phyloP scores from a whole-genome alignment of 192 early-diverging fungal species.

The Phycomyces nitens region DNA sequence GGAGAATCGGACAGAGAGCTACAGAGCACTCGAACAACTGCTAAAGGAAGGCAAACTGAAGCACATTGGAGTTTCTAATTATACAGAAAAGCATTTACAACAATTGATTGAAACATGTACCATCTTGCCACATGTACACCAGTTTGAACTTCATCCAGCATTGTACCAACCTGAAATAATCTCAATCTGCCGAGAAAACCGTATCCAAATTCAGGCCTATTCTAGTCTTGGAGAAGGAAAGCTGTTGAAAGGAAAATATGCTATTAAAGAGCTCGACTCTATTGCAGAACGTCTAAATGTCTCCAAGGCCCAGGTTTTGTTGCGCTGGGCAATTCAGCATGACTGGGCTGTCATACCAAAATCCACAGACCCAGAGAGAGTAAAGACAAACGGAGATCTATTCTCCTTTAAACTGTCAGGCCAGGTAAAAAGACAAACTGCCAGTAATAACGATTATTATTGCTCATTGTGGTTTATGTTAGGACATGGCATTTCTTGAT shows the following conservation, averaged over 20 bases:
- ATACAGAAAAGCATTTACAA: conserved; percentile 53
- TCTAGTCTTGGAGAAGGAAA: conserved; percentile 66
- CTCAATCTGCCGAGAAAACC: conserved; percentile 47
- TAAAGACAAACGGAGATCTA: conserved; percentile 41
- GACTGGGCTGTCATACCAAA: conserved; percentile 66
- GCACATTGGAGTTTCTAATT: conserved; percentile 75
- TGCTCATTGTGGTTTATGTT: conserved; percentile 1
- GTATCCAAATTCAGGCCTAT: conserved; percentile 66
- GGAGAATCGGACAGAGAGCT: conserved; percentile 53
- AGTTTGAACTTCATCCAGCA: conserved; percentile 70
- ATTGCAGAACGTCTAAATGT: conserved; percentile 28
- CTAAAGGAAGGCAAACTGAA: conserved; percentile 53
- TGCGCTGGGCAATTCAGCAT: conserved; percentile 68
- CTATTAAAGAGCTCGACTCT: conserved; percentile 19
- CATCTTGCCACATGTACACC: conserved; percentile 62
- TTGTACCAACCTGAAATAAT: conserved; percentile 55
- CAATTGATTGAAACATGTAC: conserved; percentile 54
- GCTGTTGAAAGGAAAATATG: conserved; percentile 28
- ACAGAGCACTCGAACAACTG: conserved; percentile 59
- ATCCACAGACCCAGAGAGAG: conserved; percentile 42
- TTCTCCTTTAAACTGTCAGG: conserved; percentile 45
- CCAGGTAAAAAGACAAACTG: conserved; percentile 26
- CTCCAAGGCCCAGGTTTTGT: conserved; percentile 47
- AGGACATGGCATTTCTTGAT: conserved; percentile 44
- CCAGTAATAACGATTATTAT: no score